Conservation (phyloP, 78 protist genomes). For the Dictyostelium capitatum region DNA sequence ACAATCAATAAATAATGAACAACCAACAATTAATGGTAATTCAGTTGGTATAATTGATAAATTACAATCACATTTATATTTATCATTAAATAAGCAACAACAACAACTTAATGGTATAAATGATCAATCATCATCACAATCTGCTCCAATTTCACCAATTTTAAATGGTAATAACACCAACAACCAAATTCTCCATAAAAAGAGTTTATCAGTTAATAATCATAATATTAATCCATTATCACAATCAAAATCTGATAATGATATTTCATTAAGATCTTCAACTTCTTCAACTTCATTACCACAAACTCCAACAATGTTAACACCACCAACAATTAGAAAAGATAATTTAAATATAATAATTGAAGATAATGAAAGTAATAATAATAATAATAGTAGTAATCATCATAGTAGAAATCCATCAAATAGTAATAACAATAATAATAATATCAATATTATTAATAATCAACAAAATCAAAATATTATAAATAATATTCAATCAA, state of each 20-base stretch:
- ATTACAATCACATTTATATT: not conserved
- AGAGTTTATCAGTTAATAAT: not conserved
- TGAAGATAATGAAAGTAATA: not conserved
- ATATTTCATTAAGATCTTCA: not conserved
- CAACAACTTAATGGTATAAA: not conserved
- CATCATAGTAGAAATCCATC: slow-evolving; percentile 5
- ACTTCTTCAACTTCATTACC: slow-evolving; percentile 52
- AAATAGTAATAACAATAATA: not conserved
- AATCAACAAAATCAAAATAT: not conserved
- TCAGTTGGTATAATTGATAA: not conserved
- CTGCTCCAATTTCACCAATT: slow-evolving; percentile 77
- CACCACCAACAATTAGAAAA: slow-evolving; percentile 57
- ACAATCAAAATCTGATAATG: slow-evolving; percentile 21
- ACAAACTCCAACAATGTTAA: slow-evolving; percentile 38
- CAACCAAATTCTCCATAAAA: not conserved
- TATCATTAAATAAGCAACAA: slow-evolving; percentile 10
- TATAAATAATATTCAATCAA: slow-evolving; percentile 48
- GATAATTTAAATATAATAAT: slow-evolving; percentile 1
- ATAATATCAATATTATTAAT: not conserved
- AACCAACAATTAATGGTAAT: not conserved
- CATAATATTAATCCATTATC: not conserved
- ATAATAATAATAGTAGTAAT: not conserved
- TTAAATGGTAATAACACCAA: not conserved
- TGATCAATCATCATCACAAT: not conserved
- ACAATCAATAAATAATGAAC: not conserved